A percentile compares a stretch with the other conserved stretches of the same genome.
Conservation (phyloP, 345 rosid species). For the Dipteronia sinensis region DNA sequence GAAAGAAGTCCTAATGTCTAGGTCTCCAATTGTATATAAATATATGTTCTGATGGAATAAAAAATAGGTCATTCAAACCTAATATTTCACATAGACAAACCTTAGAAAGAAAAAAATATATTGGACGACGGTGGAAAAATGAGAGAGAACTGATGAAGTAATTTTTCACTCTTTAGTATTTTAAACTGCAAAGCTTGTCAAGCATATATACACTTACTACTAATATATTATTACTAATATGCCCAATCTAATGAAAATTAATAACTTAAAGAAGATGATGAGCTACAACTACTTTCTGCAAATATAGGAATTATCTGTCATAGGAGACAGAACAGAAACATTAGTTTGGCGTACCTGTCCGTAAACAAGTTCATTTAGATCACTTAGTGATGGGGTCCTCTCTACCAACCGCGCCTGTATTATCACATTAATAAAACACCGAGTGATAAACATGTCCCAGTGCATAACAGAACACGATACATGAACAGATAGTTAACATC, state of each 20-base stretch:
- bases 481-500: background rate
- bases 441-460: constrained; percentile 14
- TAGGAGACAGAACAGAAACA: background rate
- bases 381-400: constrained; percentile 94
- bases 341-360: constrained; percentile 70
- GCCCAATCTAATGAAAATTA: background rate
- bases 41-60: too few relatives aligned
- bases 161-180: background rate
- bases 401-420: constrained; percentile 77
- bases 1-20: too few relatives aligned
- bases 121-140: background rate
- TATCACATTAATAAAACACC: constrained; percentile 17
- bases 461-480: background rate
- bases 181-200: background rate
- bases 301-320: background rate
- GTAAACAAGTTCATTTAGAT: constrained; percentile 86
- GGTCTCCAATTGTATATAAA: too few relatives aligned
- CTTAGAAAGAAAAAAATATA: background rate
- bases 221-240: background rate
- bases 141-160: background rate
- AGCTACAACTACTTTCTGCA: background rate
- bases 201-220: background rate
- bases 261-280: constrained; percentile 1
- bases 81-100: background rate
- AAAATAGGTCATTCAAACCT: too few relatives aligned